These are phyloP conservation scores for Chlorella ohadii DNA, from an alignment of 139 green algal species.

Conservation along the genomic window DNA sequence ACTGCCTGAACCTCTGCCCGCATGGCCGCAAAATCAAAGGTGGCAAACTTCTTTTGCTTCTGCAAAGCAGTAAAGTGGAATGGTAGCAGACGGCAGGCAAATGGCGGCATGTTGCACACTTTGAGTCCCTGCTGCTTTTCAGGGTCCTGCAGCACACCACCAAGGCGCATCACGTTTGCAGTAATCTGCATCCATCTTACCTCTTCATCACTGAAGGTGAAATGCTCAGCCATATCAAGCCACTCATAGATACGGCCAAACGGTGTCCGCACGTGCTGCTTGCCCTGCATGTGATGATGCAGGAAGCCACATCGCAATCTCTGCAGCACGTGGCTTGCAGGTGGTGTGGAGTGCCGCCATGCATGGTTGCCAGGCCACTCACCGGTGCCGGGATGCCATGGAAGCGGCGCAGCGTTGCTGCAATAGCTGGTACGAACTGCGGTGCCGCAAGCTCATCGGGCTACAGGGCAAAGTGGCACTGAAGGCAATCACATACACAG, in stretches of 20 bases:
- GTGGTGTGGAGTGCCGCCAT: not conserved
- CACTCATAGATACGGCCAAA: constrained; percentile 44
- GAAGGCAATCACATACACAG: too few species aligned
- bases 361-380: not conserved
- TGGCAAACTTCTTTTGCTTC: constrained; percentile 58
- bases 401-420: constrained; percentile 62
- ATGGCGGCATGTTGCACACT: too few species aligned
- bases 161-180: too few species aligned
- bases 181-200: not conserved
- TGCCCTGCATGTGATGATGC: not conserved
- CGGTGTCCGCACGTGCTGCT: constrained; percentile 17
- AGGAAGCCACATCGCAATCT: not conserved
- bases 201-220: constrained; percentile 51
- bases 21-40: constrained; percentile 66
- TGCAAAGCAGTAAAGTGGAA: not conserved
- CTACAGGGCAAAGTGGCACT: constrained; percentile 4
- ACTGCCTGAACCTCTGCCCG: constrained; percentile 61
- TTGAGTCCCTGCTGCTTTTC: too few species aligned
- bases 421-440: constrained; percentile 65
- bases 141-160: too few species aligned
- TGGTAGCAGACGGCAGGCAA: too few species aligned
- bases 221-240: constrained; percentile 72
- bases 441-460: constrained; percentile 73
- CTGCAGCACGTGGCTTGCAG: not conserved
- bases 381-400: constrained; percentile 42